Base-by-base conservation (phyloP, 23 red algal species). In the Cyanidioschyzon merolae region DNA sequence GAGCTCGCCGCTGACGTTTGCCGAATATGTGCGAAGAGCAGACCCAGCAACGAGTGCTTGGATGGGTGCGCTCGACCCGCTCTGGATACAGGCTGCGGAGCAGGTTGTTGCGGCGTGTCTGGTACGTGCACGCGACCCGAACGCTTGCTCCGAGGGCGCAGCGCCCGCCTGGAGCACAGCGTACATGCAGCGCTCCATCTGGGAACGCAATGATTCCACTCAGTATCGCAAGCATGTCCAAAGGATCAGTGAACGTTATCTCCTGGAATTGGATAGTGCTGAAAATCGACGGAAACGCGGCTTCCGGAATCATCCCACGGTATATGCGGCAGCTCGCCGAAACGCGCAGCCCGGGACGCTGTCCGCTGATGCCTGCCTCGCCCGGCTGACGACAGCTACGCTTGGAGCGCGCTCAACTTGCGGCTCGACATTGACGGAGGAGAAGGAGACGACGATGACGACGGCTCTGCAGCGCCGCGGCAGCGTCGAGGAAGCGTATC, bases 201-300 rank as follows among this genome's bases (percentile, higher is more conserved):
- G n/a, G n/a, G 12, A 32, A 32, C 63, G 63, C 12, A 71, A 71
- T 27, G 63, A 71, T 25, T 71, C 30, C 32, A 27, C 63, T 35
- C 21, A 7, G 16, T 71, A 71, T 71, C 63, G 63, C 21, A 7
- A 35, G 7, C 63, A 35, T 27, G 32, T 35, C 16, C n/a, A 25
- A 7, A 7, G 30, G 29, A 35, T 71, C 7, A 17, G 63, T 35
- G 29, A 7, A 12, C 63, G 63, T 7, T 71, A 71, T 32, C n/a
- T 71, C 7, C 16, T 32, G 32, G 63, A 71, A 27, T 17, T 71
- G 63, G 30, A 71, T 71, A 17, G 12, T 25, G 7, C 7, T 7
- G 63, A 71, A 27, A 71, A 71, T 35, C 63, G 63, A 32, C 63
- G 29, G 7, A 71, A 71, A 71, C 63, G 63, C n/a, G 12, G 63